Evolutionary conservation across 352 stramenopile genomes (phyloP), one percentile per base, ranked within the genome.

Genomic region (Pythium scleroteichum): DNA sequence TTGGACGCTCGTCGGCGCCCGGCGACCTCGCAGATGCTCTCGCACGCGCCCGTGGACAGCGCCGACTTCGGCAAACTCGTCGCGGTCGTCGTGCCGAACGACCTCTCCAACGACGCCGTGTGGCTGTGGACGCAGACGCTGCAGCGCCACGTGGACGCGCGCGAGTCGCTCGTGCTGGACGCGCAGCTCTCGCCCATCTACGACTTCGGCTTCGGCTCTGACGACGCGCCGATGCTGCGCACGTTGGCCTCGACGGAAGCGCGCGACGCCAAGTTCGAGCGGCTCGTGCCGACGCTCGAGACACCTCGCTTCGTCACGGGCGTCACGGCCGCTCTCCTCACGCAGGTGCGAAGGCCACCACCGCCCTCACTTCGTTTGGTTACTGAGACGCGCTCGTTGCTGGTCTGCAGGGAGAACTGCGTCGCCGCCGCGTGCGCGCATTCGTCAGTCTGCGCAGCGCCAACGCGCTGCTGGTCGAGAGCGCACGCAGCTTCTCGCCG

Each of bases 111-210:
- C 23, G 54, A 62, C 33, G 69, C 71, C 6, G 75, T 74, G 38
- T 91, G 79, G 82, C 35, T 46, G 35, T 91, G 82, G 82, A 60
- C 75, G 42, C 53, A 76, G 26, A 70, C 66, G 33, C 53, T 91
- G 26, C 59, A 62, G 33, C 23, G 59, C 50, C 75, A 80, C 55
- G 55, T 91, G 8, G 44, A 71, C 29, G 71, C 79, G 2, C 9
- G 73, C 2, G 73, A 88, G 20, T 69, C 77, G 2, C 53, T 91
- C 65, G 83, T 79, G 52, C 64, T 91, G 19, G 77, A 88, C 62
- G 75, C 81, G 53, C 77, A 88, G 59, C 29, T 87, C 26, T 68
- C 75, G 14, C 72, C 73, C 4, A 74, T 88, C 32, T 88, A 87
- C 55, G 73, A 76, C 33, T 74, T 79, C 44, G 49, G 66, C 14